Conservation (phyloP, 2,329 filamentous ascomycete species). For the Penicillium sp. region DNA sequence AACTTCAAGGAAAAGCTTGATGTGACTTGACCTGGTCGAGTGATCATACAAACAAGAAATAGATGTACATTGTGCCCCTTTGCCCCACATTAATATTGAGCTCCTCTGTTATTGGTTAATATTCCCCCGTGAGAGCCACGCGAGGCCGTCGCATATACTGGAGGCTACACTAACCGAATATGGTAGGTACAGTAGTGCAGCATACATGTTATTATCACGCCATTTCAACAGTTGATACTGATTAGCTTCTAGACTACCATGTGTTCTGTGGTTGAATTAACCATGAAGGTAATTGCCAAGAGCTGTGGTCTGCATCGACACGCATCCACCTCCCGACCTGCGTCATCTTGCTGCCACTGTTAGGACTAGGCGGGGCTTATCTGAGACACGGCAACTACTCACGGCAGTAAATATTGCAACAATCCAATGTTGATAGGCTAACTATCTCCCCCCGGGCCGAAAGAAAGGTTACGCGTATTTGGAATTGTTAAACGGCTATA, state of each 20-base stretch:
- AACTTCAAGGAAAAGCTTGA: background rate
- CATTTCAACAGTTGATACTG: no score
- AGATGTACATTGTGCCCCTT: background rate
- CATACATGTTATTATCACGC: no score
- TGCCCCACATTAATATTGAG: background rate
- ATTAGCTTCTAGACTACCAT: background rate
- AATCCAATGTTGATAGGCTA: background rate
- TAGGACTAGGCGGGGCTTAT: background rate
- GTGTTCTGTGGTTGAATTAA: background rate
- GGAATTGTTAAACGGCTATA: constrained; percentile 4
- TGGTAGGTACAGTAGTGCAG: background rate
- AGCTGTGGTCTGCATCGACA: background rate
- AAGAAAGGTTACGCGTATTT: background rate
- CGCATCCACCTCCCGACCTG: background rate
- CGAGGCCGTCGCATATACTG: background rate
- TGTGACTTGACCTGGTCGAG: background rate
- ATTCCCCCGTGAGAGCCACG: background rate
- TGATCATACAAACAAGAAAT: background rate
- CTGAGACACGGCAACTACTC: background rate
- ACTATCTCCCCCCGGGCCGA: background rate
- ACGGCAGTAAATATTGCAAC: background rate
- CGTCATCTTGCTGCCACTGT: background rate
- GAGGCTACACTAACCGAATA: background rate
- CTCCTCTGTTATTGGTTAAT: background rate
- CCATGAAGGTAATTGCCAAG: background rate